A percentile compares a stretch with the other conserved stretches of the same genome.
Evolutionary conservation across 2,329 filamentous ascomycete genomes (phyloP).

Genomic region (Epicoccum sorghinum): DNA sequence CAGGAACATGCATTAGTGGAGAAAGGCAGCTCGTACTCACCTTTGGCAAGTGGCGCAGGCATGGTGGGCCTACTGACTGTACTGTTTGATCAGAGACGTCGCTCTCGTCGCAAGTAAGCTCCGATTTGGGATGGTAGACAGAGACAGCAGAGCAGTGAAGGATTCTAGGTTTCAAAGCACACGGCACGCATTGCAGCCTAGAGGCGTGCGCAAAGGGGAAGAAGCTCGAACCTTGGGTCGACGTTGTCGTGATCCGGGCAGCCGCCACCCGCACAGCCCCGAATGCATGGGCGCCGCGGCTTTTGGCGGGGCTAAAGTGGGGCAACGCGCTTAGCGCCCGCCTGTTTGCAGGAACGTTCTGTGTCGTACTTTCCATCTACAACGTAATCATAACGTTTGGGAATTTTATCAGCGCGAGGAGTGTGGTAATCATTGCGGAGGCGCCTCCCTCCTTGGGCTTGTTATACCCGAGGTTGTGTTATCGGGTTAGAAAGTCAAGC

Average conservation of each 20-base stretch:
- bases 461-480: too few relatives aligned
- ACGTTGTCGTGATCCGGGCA: conserved; percentile 16
- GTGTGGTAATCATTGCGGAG: too few relatives aligned
- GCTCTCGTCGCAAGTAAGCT: not conserved
- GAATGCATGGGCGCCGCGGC: conserved; percentile 6
- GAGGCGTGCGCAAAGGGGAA: conserved; percentile 2
- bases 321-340: conserved; percentile 10
- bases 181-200: conserved; percentile 13
- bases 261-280: conserved; percentile 24
- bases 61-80: conserved; percentile 22
- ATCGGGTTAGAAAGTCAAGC: too few relatives aligned
- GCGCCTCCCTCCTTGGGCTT: too few relatives aligned
- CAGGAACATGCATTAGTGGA: conserved; percentile 25
- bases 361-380: too few relatives aligned
- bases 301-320: conserved; percentile 10
- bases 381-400: too few relatives aligned
- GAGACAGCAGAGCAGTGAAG: not conserved
- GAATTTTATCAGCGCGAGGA: too few relatives aligned
- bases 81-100: not conserved
- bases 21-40: conserved; percentile 35
- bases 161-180: not conserved
- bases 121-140: not conserved
- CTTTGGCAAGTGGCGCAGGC: conserved; percentile 51
- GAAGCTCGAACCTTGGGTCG: conserved; percentile 4
- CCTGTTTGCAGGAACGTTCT: not conserved